phyloP scores from a whole-genome alignment of 2,329 filamentous ascomycete species.

The Pseudocercospora pini-densiflorae region DNA sequence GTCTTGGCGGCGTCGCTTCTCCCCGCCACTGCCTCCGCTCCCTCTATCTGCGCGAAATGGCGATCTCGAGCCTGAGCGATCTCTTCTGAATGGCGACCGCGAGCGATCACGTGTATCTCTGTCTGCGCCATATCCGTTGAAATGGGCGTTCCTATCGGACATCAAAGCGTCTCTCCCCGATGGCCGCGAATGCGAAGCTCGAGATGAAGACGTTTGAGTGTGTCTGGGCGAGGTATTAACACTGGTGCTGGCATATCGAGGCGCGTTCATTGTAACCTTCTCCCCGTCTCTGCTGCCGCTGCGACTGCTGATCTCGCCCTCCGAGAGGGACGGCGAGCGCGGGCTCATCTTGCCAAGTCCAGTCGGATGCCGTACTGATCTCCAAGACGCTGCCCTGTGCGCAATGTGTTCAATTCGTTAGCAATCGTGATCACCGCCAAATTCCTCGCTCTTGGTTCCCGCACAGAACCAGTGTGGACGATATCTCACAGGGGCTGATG shows the following conservation, averaged over 20 bases:
- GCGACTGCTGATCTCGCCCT: constrained; percentile 71
- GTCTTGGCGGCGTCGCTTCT: constrained; percentile 70
- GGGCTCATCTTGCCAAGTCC: constrained; percentile 43
- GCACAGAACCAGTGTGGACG: constrained; percentile 35
- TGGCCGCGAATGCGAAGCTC: constrained; percentile 28
- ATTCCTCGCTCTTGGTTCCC: constrained; percentile 16
- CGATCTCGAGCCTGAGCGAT: constrained; percentile 40
- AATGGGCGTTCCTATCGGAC: constrained; percentile 30
- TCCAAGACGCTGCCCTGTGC: constrained; percentile 31
- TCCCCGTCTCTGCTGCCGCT: constrained; percentile 67
- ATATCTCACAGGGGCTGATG: constrained; percentile 38
- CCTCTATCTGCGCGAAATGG: constrained; percentile 35
- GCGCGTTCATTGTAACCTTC: constrained; percentile 78
- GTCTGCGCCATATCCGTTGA: constrained; percentile 44
- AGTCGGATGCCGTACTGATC: constrained; percentile 3
- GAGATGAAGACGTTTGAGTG: constrained; percentile 44
- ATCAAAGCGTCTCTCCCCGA: constrained; percentile 24
- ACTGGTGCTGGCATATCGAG: constrained; percentile 74
- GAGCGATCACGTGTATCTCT: constrained; percentile 37
- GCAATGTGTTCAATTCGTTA: constrained; percentile 33
- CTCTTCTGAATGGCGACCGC: constrained; percentile 59
- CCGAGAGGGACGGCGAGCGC: constrained; percentile 73
- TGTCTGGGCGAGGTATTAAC: constrained; percentile 91
- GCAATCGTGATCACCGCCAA: constrained; percentile 27
- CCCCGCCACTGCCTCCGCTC: constrained; percentile 45